Base-by-base conservation (phyloP, 768 basidiomycete genomes). In the Psilocybe sp. region DNA sequence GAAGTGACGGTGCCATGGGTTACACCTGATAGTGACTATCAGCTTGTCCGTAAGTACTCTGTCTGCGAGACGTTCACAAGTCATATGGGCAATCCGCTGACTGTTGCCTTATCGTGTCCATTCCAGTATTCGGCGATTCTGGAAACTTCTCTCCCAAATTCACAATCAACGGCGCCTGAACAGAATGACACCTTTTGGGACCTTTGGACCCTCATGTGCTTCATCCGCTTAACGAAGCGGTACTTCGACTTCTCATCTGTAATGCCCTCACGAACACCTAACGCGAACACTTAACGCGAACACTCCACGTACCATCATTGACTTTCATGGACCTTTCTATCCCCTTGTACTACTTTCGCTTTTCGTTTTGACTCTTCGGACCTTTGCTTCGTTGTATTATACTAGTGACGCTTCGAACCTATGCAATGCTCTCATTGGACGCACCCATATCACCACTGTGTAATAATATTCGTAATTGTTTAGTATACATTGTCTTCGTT, bases 41-140 rank as follows among this genome's bases (percentile, higher is more conserved):
- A 64, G 35, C 41, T 74, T 40, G 69, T 70, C 54, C 47, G 75
- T 77, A 54, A 68, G 74, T 76, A 46, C 16, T 10, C 12, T 9
- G 34, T 15, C 15, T 34, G 20, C 32, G 16, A 11, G 18, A 35
- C 14, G 2, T 13, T 20, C 28, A 34, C 36, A 16, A 34, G 14
- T 16, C 16, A 14, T 9, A 46, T 46, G 23, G 12, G n/a, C 14
- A 16, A 40, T 19, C 3, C 10, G 40, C 47, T 46, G 20, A 46
- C 44, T 46, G 38, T 44, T 46, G 38, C 43, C 14, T 19, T 20
- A 40, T 15, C 32, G 40, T 32, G 18, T 41, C 40, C 10, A 36
- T n/a, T 37, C 20, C 45, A 80, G 78, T 80, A 43, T 69, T 79
- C 36, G 78, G 77, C 11, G 78, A 78, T 60, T 78, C 76, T 40